Evolutionary conservation across 768 basidiomycete genomes (phyloP), one percentile per base, ranked within the genome.

Genomic region (Sutorius australiensis): DNA sequence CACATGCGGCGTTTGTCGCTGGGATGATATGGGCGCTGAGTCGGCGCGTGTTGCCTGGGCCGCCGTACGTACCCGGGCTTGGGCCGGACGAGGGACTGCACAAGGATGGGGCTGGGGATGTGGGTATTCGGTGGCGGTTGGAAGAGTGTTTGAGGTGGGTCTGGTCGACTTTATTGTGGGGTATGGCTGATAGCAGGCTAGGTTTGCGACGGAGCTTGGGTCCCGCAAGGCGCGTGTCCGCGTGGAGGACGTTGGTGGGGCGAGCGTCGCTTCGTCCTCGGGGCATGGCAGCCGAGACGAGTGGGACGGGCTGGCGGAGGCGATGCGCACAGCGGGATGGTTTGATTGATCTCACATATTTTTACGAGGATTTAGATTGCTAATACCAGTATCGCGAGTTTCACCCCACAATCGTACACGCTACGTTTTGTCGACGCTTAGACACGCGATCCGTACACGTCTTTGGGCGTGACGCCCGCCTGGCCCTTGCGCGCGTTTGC

Each of bases 1-100:
- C 86, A 2, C 86, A 91, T 59, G 85, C 88, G 52, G 89, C 89
- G 3, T 91, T 91, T 59, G 80, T 90, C n/a, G 84, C 87, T 0
- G 91, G 89, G 8, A 92, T 93, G 89, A 87, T 93, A 50, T 92
- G 82, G 67, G 82, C 89, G 0, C 65, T 93, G 58, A 90, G 84
- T 50, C 73, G 89, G 59, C 76, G 82, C 41, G 71, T 90, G 48
- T 70, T 84, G 43, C 90, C 90, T 31, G 89, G 91, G 0, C 69
- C 79, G 9, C 91, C 88, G n/a, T 92, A 88, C 67, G 83, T 82
- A 9, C 87, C 84, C 4, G 60, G 60, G 4, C 33, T 36, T 9
- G 48, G 36, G 51, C 12, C 45, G 6, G 54, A 61, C 11, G 53
- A 39, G 13, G 45, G 34, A 14, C 60, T 62, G 21, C 51, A 60